A percentile compares a stretch with the other conserved stretches of the same genome.
Conservation (phyloP, 768 basidiomycete species). For the Lyophyllum decastes region DNA sequence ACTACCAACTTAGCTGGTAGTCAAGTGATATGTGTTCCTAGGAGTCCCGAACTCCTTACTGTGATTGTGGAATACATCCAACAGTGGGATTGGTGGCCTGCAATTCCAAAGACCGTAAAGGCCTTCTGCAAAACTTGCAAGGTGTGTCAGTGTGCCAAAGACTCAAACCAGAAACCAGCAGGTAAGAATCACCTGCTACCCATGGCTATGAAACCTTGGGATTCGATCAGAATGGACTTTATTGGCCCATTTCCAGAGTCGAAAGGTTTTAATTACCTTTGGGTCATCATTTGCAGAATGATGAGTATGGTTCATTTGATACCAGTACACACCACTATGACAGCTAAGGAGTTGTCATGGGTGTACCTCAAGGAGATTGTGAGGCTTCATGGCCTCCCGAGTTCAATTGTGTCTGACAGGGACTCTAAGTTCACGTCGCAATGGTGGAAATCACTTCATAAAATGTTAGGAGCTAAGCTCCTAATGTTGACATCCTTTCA, state of each 20-base stretch:
- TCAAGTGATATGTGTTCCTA: too few species aligned
- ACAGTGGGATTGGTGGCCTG: slow-evolving; percentile 29
- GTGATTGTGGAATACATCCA: neutral
- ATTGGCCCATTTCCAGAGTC: slow-evolving; percentile 21
- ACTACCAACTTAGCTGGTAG: too few species aligned
- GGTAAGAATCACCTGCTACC: slow-evolving; percentile 28
- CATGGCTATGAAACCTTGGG: slow-evolving; percentile 27
- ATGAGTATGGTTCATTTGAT: slow-evolving; percentile 3
- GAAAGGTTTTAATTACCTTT: slow-evolving; percentile 22
- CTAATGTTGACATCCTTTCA: neutral
- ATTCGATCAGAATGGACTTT: slow-evolving; percentile 37
- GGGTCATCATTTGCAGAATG: slow-evolving; percentile 25
- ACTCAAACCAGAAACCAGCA: slow-evolving; percentile 2
- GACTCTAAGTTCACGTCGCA: slow-evolving; percentile 34
- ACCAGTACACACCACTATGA: slow-evolving; percentile 17
- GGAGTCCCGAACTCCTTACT: too few species aligned
- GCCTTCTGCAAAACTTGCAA: slow-evolving; percentile 6
- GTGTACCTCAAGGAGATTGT: slow-evolving; percentile 23
- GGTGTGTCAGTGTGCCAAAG: slow-evolving; percentile 20
- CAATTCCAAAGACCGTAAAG: too few species aligned
- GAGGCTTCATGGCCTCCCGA: slow-evolving; percentile 25
- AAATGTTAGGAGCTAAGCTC: slow-evolving; percentile 5
- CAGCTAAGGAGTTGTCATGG: slow-evolving; percentile 21
- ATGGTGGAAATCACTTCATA: slow-evolving; percentile 27
- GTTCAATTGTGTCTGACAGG: slow-evolving; percentile 27